Evolutionary conservation across 768 basidiomycete species (phyloP).

Genomic region (Cyclocybe cylindracea): DNA sequence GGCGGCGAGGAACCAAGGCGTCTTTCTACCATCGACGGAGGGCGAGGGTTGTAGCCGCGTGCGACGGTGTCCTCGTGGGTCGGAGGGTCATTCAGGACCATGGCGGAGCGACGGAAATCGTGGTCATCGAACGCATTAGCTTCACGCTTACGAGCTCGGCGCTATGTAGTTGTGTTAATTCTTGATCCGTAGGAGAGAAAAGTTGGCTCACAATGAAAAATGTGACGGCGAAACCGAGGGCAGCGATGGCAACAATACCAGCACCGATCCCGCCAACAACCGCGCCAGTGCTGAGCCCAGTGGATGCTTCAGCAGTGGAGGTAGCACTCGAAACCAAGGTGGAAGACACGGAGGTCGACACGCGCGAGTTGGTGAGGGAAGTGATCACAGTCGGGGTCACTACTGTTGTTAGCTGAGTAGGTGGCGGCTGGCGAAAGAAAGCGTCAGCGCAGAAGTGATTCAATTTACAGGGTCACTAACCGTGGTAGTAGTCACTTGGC

Average conservation of each 20-base stretch:
- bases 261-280: constrained; percentile 44
- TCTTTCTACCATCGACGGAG: constrained; percentile 66
- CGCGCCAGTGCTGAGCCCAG: constrained; percentile 20
- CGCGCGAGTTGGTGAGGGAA: neutral
- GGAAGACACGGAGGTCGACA: constrained; percentile 6
- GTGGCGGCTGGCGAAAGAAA: neutral
- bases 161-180: constrained; percentile 27
- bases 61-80: constrained; percentile 39
- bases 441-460: neutral
- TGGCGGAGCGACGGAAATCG: constrained; percentile 66
- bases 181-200: constrained; percentile 2
- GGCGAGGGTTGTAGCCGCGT: constrained; percentile 51
- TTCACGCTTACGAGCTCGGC: constrained; percentile 43
- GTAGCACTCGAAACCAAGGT: constrained; percentile 3
- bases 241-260: constrained; percentile 42
- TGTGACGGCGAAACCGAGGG: constrained; percentile 39
- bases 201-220: constrained; percentile 48
- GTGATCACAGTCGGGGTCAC: neutral
- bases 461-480: too few relatives aligned
- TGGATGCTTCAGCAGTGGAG: constrained; percentile 6
- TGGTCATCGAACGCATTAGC: constrained; percentile 51
- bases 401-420: neutral
- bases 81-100: constrained; percentile 57
- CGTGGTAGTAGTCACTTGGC: too few relatives aligned
- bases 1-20: constrained; percentile 38